These are phyloP conservation scores for Xylaria sp. DNA, from an alignment of 2,329 filamentous ascomycete genomes.

Conservation along the genomic window DNA sequence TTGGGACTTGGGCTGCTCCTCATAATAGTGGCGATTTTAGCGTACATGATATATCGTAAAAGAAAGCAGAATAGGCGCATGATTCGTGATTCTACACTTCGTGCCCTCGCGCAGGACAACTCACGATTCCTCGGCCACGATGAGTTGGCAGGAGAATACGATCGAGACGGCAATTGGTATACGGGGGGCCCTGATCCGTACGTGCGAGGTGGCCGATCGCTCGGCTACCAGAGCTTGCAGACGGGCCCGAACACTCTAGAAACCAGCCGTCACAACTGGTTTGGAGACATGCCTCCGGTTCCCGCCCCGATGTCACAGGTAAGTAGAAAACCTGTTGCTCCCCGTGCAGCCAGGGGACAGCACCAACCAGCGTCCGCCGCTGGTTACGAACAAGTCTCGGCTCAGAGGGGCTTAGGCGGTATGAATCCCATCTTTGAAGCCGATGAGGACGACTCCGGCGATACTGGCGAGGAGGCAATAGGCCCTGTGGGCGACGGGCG, in stretches of 20 bases:
- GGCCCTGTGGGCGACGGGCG: conserved; percentile 39
- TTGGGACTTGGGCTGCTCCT: conserved; percentile 71
- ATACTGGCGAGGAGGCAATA: conserved; percentile 49
- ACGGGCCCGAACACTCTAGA: conserved; percentile 45
- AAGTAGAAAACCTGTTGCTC: conserved; percentile 44
- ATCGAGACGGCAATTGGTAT: conserved; percentile 56
- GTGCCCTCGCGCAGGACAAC: conserved; percentile 61
- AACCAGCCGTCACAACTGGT: conserved; percentile 44
- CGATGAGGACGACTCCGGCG: conserved; percentile 60
- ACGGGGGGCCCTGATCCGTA: conserved; percentile 58
- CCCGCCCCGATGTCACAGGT: conserved; percentile 34
- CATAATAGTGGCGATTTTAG: conserved; percentile 57
- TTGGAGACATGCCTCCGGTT: conserved; percentile 38
- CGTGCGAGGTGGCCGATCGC: conserved; percentile 51
- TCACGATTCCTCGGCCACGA: conserved; percentile 55
- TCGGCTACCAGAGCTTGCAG: conserved; percentile 63
- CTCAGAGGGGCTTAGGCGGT: conserved; percentile 49
- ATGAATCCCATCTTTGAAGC: conserved; percentile 70
- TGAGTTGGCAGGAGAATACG: conserved; percentile 52
- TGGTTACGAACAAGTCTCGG: conserved; percentile 46
- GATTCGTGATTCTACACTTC: conserved; percentile 58
- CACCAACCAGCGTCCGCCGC: conserved; percentile 50
- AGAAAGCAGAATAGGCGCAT: conserved; percentile 53
- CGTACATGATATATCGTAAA: conserved; percentile 62
- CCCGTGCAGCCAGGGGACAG: conserved; percentile 50